A percentile compares a stretch with the other conserved stretches of the same genome.
These are phyloP conservation scores for Halteria grandinella DNA, from an alignment of 73 alveolate species.

Conservation along the genomic window DNA sequence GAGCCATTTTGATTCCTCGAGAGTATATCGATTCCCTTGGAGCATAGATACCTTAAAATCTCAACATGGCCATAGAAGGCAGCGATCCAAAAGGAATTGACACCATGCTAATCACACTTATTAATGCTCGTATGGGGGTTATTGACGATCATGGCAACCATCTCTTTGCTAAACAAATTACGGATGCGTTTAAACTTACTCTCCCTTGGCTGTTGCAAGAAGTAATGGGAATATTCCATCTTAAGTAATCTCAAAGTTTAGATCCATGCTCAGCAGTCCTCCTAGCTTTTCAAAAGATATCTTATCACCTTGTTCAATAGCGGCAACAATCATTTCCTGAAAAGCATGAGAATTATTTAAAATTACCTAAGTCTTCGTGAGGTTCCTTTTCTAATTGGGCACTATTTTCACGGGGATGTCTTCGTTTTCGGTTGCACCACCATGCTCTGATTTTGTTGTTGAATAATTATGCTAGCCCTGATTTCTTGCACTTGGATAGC, in stretches of 20 bases:
- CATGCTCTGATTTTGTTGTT: not conserved
- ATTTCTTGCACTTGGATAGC: too few relatives aligned
- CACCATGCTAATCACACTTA: too few relatives aligned
- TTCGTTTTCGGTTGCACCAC: not conserved
- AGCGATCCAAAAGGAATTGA: constrained; percentile 65
- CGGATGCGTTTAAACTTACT: constrained; percentile 2
- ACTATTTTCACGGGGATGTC: not conserved
- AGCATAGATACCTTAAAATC: constrained; percentile 1
- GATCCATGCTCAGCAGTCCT: not conserved
- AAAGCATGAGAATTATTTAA: not conserved
- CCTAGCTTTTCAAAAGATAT: constrained; percentile 28
- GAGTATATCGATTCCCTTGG: constrained; percentile 34
- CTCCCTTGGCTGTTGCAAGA: constrained; percentile 50
- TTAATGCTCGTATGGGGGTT: too few relatives aligned
- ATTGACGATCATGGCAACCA: too few relatives aligned
- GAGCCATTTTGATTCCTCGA: constrained; percentile 21
- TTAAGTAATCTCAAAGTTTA: constrained; percentile 27
- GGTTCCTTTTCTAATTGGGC: constrained; percentile 2
- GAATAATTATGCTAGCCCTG: too few relatives aligned
- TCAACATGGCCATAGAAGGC: constrained; percentile 26
- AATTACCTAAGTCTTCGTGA: constrained; percentile 30
- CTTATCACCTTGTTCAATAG: constrained; percentile 33
- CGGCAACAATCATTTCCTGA: constrained; percentile 32
- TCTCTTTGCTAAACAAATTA: constrained; percentile 15
- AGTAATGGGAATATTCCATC: constrained; percentile 46